These are phyloP conservation scores for Pyrus hybrid DNA, from an alignment of 331 rosid species.

Conservation along the genomic window DNA sequence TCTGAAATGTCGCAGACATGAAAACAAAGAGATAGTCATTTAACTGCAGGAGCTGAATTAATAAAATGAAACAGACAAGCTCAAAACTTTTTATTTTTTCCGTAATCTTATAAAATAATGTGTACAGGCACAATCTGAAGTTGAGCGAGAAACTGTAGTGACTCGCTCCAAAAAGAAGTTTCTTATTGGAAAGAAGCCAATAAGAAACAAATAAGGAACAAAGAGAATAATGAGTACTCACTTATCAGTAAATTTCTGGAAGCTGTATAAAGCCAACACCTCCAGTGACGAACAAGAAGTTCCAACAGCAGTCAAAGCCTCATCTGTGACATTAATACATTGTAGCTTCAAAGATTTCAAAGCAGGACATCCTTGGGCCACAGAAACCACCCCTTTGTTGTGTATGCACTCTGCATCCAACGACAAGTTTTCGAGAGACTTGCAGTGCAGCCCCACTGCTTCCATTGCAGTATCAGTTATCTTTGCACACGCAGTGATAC, in stretches of 20 bases:
- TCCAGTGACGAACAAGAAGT: constrained; percentile 52
- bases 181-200: background rate
- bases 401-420: constrained; percentile 81
- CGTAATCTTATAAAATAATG: background rate
- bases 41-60: background rate
- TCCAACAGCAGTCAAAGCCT: constrained; percentile 81
- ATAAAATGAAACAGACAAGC: background rate
- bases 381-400: constrained; percentile 71
- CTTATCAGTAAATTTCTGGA: constrained; percentile 85
- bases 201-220: background rate
- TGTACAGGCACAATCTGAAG: background rate
- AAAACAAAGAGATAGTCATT: constrained; percentile 3
- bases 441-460: constrained; percentile 70
- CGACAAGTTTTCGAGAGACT: constrained; percentile 58
- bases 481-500: constrained; percentile 87
- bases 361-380: constrained; percentile 71
- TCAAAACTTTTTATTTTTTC: background rate
- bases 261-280: constrained; percentile 69
- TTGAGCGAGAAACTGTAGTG: background rate
- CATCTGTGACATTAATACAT: constrained; percentile 78
- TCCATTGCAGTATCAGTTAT: constrained; percentile 74
- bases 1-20: constrained; percentile 31
- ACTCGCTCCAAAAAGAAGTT: background rate
- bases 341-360: constrained; percentile 82
- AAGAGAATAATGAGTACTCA: constrained; percentile 20